These are phyloP conservation scores for Neoboletus magnificus DNA, from an alignment of 768 basidiomycete genomes.

Conservation along the genomic window DNA sequence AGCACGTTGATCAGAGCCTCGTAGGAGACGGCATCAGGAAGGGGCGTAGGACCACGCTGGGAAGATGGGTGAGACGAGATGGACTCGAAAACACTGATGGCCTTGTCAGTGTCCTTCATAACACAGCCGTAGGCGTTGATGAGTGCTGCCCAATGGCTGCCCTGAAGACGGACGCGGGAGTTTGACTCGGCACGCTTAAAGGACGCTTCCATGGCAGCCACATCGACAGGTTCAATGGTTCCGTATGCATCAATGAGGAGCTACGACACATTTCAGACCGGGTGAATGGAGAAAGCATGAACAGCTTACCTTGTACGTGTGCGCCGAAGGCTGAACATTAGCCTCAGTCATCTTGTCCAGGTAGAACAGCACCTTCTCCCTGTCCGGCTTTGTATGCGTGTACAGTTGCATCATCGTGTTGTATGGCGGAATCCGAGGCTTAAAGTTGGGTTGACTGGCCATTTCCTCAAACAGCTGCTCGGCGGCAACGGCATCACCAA, in stretches of 20 bases:
- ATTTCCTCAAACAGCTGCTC: conserved; percentile 86
- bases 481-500: conserved; percentile 82
- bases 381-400: conserved; percentile 84
- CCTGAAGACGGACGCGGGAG: conserved; percentile 34
- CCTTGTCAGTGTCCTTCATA: conserved; percentile 70
- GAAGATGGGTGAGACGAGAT: conserved; percentile 56
- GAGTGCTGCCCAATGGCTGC: conserved; percentile 76
- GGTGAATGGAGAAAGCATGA: neutral
- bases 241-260: conserved; percentile 90
- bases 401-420: conserved; percentile 99
- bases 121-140: conserved; percentile 89
- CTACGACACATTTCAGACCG: conserved; percentile 33
- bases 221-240: conserved; percentile 76
- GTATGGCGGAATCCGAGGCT: conserved; percentile 88
- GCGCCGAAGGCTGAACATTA: conserved; percentile 70
- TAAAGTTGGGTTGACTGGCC: conserved; percentile 67
- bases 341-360: conserved; percentile 61
- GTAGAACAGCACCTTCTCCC: conserved; percentile 71
- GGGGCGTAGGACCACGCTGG: conserved; percentile 20
- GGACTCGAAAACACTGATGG: conserved; percentile 73
- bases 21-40: conserved; percentile 82
- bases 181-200: conserved; percentile 58
- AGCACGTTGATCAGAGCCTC: conserved; percentile 89
- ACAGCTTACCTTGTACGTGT: conserved; percentile 84
- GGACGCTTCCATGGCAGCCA: conserved; percentile 63